phyloP scores from a whole-genome alignment of 768 basidiomycete genomes.

The Coprinopsis strossmayeri region DNA sequence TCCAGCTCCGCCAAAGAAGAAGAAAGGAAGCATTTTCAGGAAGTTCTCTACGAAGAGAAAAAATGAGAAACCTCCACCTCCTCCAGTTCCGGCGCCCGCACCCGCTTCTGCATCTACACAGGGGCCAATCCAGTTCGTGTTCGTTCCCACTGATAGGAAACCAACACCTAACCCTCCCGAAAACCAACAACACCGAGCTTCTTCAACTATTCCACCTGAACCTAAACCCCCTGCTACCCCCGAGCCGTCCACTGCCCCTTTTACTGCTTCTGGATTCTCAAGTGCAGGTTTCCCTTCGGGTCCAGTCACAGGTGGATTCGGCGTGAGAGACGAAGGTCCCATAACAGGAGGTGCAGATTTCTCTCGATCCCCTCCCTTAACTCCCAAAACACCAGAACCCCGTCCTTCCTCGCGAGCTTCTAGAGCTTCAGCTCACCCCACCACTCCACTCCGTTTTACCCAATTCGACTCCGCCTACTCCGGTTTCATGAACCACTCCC shows the following conservation, averaged over 20 bases:
- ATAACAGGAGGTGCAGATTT: too few species aligned
- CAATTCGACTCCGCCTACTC: constrained; percentile 28
- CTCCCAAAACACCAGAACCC: not conserved
- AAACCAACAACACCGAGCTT: not conserved
- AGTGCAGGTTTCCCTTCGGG: not conserved
- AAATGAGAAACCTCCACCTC: constrained; percentile 6
- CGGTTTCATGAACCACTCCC: constrained; percentile 63
- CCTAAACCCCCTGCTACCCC: not conserved
- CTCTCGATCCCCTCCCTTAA: too few species aligned
- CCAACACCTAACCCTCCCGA: constrained; percentile 6
- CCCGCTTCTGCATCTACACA: not conserved
- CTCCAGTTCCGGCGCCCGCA: not conserved
- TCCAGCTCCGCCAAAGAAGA: constrained; percentile 2
- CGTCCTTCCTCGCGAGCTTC: not conserved
- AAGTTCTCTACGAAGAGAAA: constrained; percentile 12
- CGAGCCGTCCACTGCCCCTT: not conserved
- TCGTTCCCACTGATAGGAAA: constrained; percentile 15
- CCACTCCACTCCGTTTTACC: constrained; percentile 34
- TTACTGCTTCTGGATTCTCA: not conserved
- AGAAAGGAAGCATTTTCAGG: constrained; percentile 11
- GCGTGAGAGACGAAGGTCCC: not conserved
- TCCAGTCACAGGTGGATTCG: not conserved
- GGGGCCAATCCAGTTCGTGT: constrained; percentile 18
- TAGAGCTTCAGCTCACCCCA: constrained; percentile 16
- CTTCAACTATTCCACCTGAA: not conserved